Base-by-base conservation (phyloP, 176 grass and related monocot species). In the Eleusine indica region DNA sequence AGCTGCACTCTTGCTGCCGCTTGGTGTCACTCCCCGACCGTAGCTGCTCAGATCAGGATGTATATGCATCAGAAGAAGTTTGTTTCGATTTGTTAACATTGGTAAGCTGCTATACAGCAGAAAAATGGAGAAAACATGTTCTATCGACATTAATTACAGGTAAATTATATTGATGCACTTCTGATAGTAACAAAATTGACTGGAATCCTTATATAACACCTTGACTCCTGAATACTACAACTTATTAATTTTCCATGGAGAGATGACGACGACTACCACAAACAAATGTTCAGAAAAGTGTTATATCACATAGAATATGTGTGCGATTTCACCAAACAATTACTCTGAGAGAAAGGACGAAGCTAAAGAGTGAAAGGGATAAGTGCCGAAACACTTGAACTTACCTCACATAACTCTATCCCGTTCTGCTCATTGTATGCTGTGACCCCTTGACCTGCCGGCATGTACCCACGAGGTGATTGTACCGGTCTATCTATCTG, bases 41-140 rank as follows among this genome's bases (percentile, higher is more conserved):
- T 19, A 2, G 41, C 4, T 41, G 43, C 53, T 68, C 49, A 35
- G 60, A 35, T 35, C 32, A 35, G 32, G 32, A 64, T 61, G 32
- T 37, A 60, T 1, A 7, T 88, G 87, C 63, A 71, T 29, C 15
- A 87, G 16, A 54, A 1, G 7, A 79, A 79, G 53, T 18, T 79
- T 67, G 19, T 47, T 66, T 46, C 41, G 11, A 2, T n/a, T 29
- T 63, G 25, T 37, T 7, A 79, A 19, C 66, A 85, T 63, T 62
- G 71, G 54, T 37, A 44, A 51, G 37, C 16, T 13, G 1, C n/a
- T 46, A 21, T 57, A 18, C 15, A 0, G 4, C 46, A 52, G 25
- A 32, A 52, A 49, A 52, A 9, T 19, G 48, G 17, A 19, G 17
- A 19, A 30, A 66, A 35, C 22, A 49, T 47, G 61, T 18, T 17